Base-by-base conservation (phyloP, 495 filamentous ascomycete species). In the Aspergillus saccharolyticus region DNA sequence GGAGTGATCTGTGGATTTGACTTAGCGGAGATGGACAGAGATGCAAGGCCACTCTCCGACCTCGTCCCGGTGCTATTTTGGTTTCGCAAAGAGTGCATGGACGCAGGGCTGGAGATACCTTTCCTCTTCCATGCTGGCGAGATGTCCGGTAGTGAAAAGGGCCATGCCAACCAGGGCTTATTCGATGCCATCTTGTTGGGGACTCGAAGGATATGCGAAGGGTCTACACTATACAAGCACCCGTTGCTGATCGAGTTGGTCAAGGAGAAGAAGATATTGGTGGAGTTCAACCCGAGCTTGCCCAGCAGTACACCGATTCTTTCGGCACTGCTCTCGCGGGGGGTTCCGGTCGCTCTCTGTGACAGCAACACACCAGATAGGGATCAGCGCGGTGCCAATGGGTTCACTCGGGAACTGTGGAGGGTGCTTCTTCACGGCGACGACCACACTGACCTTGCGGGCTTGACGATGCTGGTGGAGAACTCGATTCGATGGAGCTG, bases 61-160 rank as follows among this genome's bases (percentile, higher is more conserved):
- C 74, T 95, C 2, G 80, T 90, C 0, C 91, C 92, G 0, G 81
- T 95, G 53, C 72, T 97, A 0, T 91, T 97, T 64, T 96, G 89
- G 89, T 97, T 97, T 77, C 84, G 84, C 39, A 93, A 93, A 65
- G 81, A 83, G 52, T 97, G 92, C 66, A 80, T 81, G 12, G 81
- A 89, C 63, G 85, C 90, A 66, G 84, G 79, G 8, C 79, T 96
- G 25, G 83, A 94, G 20, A 86, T 98, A n/a, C 94, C 94, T 3
- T 95, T 96, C 73, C 94, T 93, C 76, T 92, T 98, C 70, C 91
- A 96, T 64, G 94, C 92, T 2, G 94, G 92, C 25, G 91, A 96
- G 68, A 86, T 80, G 42, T 80, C 92, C 0, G 89, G 89, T 16
- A n/a, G 25, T 9, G 86, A 91, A 60, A 91, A 89, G 15, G 85